Evolutionary conservation across 352 stramenopile species (phyloP), one percentile per base, ranked within the genome.

Genomic region (Globisporangium uncinulatum): DNA sequence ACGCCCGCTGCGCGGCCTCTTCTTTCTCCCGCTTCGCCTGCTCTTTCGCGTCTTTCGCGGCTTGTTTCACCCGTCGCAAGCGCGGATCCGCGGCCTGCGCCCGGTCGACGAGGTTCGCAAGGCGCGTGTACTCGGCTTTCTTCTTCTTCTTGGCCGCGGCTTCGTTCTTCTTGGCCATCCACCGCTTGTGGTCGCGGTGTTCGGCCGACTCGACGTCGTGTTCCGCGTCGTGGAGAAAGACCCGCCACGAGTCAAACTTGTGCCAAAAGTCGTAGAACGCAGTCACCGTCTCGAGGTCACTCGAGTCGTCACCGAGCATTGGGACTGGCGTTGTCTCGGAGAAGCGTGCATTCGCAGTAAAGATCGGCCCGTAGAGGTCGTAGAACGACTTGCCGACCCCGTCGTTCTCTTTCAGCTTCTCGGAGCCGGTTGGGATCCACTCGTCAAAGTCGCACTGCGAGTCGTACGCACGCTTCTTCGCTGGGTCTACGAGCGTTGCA

Each of bases 221-320:
- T 68, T 93, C 83, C 50, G 83, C 79, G 65, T 89, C 79, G 67
- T 93, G 83, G 49, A 79, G 77, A 46, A 93, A 93, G 56, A 92
- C 79, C 43, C 83, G 81, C 83, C 83, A 93, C 63, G 83, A 93
- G 51, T 91, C 81, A 48, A 90, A 90, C 64, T 92, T 93, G 77
- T 82, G 72, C 79, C 86, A 96, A 69, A 96, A 96, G 70, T 96
- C 84, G 73, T 95, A 96, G 63, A 95, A 90, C 6, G 69, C 61
- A 56, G 87, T 86, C 2, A 93, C 83, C 17, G 71, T 65, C 39
- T 89, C 83, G 20, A 96, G 77, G 17, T 80, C 55, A 29, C 61
- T 64, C 39, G 67, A 57, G 59, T 95, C 75, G 29, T 72, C 73
- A 44, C 87, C 86, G 20, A 96, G 71, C 45, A 37, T 36, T 4